These are phyloP conservation scores for Metschnikowia colocasiae DNA, from an alignment of 805 yeast species.

Conservation along the genomic window DNA sequence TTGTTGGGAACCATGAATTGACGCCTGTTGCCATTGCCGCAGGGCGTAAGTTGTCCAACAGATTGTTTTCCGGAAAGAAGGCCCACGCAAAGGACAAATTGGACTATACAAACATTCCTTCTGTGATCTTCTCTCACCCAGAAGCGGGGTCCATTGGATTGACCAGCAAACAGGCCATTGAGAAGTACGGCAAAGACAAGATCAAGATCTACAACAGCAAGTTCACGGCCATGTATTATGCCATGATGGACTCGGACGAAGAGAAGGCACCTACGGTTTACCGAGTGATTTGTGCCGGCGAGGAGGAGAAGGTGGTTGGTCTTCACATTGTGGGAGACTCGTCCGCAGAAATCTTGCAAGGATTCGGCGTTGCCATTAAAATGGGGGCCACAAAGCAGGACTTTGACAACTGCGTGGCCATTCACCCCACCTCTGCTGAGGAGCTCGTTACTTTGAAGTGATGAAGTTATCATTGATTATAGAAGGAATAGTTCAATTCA, in stretches of 20 bases:
- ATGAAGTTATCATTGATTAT: neutral
- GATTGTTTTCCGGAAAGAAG: constrained; percentile 79
- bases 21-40: constrained; percentile 99
- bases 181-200: constrained; percentile 73
- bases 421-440: constrained; percentile 98
- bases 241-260: constrained; percentile 61
- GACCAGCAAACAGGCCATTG: constrained; percentile 72
- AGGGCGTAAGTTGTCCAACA: constrained; percentile 88
- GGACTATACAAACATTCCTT: constrained; percentile 83
- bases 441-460: constrained; percentile 79
- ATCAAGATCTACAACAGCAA: constrained; percentile 77
- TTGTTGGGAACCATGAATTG: constrained; percentile 85
- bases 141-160: constrained; percentile 95
- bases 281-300: constrained; percentile 74
- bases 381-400: constrained; percentile 99
- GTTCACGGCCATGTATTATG: constrained; percentile 91
- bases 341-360: constrained; percentile 92
- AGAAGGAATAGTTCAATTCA: neutral
- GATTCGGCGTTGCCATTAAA: constrained; percentile 95
- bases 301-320: constrained; percentile 91
- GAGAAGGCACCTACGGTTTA: constrained; percentile 84
- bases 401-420: constrained; percentile 94
- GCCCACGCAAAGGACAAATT: constrained; percentile 69
- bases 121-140: constrained; percentile 97
- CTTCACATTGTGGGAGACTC: constrained; percentile 89